phyloP scores from a whole-genome alignment of 2,329 filamentous ascomycete genomes.

The Pyrenophora tritici-repentis region DNA sequence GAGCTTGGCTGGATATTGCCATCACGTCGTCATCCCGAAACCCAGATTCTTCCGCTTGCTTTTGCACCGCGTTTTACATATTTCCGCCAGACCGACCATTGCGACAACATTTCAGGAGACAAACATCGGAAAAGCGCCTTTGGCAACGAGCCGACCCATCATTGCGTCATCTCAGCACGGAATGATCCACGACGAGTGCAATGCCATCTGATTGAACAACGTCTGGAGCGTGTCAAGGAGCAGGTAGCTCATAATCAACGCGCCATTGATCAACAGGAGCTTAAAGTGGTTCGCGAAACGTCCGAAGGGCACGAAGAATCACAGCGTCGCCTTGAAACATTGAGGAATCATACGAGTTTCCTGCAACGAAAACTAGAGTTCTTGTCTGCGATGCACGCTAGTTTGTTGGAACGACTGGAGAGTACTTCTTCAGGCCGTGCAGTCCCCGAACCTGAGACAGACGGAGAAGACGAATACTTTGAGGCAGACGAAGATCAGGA shows the following conservation, averaged over 20 bases:
- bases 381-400: slow-evolving; percentile 62
- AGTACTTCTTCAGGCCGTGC: slow-evolving; percentile 64
- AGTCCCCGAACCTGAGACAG: slow-evolving; percentile 49
- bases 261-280: slow-evolving; percentile 74
- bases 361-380: slow-evolving; percentile 64
- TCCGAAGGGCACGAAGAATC: slow-evolving; percentile 58
- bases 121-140: slow-evolving; percentile 84
- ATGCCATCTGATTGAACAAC: slow-evolving; percentile 78
- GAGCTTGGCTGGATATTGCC: slow-evolving; percentile 96
- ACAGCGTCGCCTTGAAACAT: slow-evolving; percentile 60
- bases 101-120: slow-evolving; percentile 77
- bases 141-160: slow-evolving; percentile 89
- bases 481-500: slow-evolving; percentile 61
- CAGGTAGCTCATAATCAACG: slow-evolving; percentile 78
- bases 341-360: slow-evolving; percentile 62
- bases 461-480: slow-evolving; percentile 52
- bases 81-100: slow-evolving; percentile 94
- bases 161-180: slow-evolving; percentile 82
- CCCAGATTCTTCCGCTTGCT: slow-evolving; percentile 88
- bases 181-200: slow-evolving; percentile 86
- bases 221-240: slow-evolving; percentile 75
- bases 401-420: slow-evolving; percentile 59
- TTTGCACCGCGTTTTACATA: slow-evolving; percentile 96
- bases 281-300: slow-evolving; percentile 62
- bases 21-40: slow-evolving; percentile 86